Percentiles rank a stretch among this genome's conserved stretches.
Evolutionary conservation across 73 alveolate species (phyloP).

Genomic region (Loxodes magnus): DNA sequence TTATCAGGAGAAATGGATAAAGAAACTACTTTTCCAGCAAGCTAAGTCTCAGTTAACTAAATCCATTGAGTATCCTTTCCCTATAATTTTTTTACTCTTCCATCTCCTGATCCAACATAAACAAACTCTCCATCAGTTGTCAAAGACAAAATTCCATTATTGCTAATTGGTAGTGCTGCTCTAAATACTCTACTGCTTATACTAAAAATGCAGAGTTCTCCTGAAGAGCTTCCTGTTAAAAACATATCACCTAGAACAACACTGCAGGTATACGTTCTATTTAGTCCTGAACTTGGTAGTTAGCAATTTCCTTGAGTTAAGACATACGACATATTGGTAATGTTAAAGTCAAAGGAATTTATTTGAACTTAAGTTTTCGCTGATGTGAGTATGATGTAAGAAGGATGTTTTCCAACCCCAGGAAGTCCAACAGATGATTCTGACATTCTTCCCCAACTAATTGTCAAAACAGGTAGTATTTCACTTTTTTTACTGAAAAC

Average conservation of each 20-base stretch:
- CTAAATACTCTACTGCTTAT: slow-evolving; percentile 51
- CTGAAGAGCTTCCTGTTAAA: slow-evolving; percentile 62
- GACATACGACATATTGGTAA: slow-evolving; percentile 48
- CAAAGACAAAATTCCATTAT: slow-evolving; percentile 61
- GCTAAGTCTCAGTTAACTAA: slow-evolving; percentile 55
- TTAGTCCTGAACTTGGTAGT: slow-evolving; percentile 67
- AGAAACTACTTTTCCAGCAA: slow-evolving; percentile 58
- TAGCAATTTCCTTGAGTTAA: slow-evolving; percentile 26
- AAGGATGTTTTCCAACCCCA: slow-evolving; percentile 32
- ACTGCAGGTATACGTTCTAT: slow-evolving; percentile 56
- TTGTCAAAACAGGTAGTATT: slow-evolving; percentile 21
- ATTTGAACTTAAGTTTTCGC: slow-evolving; percentile 28
- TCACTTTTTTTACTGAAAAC: slow-evolving; percentile 40
- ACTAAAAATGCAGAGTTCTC: slow-evolving; percentile 64
- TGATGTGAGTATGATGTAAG: slow-evolving; percentile 39
- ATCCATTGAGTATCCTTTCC: slow-evolving; percentile 45
- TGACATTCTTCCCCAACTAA: slow-evolving; percentile 45
- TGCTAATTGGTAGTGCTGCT: slow-evolving; percentile 65
- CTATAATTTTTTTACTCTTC: slow-evolving; percentile 62
- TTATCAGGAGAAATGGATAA: slow-evolving; percentile 39
- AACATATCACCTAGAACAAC: slow-evolving; percentile 41
- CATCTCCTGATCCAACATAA: slow-evolving; percentile 77
- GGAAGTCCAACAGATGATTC: slow-evolving; percentile 6
- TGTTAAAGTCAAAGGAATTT: slow-evolving; percentile 44
- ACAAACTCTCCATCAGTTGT: slow-evolving; percentile 36